phyloP scores from a whole-genome alignment of 495 filamentous ascomycete species.

The Penicillium desertorum region DNA sequence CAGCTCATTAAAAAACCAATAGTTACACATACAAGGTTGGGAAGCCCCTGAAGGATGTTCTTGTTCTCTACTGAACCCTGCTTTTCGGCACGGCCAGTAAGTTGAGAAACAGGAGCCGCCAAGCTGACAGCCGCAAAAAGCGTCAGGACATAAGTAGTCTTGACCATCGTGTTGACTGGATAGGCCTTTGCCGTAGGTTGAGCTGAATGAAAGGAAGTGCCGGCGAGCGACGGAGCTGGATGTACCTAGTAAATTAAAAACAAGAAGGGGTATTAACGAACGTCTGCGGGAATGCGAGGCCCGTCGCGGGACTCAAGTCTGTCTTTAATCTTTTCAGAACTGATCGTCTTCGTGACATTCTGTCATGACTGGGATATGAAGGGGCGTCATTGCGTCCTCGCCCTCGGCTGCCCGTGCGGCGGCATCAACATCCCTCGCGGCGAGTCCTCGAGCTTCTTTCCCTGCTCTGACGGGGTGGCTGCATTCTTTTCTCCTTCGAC shows the following conservation, averaged over 20 bases:
- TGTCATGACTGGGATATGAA: constrained; percentile 23
- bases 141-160: constrained; percentile 28
- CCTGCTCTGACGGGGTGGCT: constrained; percentile 6
- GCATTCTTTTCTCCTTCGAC: constrained; percentile 6
- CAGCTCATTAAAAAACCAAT: background rate
- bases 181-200: background rate
- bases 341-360: constrained; percentile 23
- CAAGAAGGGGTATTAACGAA: constrained; percentile 13
- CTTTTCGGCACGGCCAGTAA: background rate
- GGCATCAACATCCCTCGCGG: constrained; percentile 17
- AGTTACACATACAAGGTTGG: constrained; percentile 6
- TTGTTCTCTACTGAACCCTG: background rate
- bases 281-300: constrained; percentile 24
- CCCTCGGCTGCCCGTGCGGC: constrained; percentile 8
- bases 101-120: constrained; percentile 23
- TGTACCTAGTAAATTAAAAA: constrained; percentile 1
- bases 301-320: constrained; percentile 9
- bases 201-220: constrained; percentile 23
- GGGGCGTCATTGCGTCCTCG: constrained; percentile 14
- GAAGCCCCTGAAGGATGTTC: constrained; percentile 9
- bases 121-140: constrained; percentile 29
- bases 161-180: constrained; percentile 26
- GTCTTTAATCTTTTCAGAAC: constrained; percentile 15
- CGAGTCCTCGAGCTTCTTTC: constrained; percentile 14
- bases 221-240: constrained; percentile 24